phyloP scores from a whole-genome alignment of 352 stramenopile species.

The Pythium pectinolyticum region DNA sequence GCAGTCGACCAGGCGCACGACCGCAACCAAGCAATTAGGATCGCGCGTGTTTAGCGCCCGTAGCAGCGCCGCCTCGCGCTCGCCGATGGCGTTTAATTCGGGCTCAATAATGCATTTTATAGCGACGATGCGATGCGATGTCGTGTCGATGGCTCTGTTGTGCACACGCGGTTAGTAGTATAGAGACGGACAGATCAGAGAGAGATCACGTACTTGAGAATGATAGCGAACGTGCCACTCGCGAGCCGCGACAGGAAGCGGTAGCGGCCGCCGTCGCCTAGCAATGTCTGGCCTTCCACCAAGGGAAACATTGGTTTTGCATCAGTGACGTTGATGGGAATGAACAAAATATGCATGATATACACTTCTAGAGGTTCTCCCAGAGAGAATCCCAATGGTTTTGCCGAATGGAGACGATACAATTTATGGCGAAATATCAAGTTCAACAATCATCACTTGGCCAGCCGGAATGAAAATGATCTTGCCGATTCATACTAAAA shows the following conservation, averaged over 20 bases:
- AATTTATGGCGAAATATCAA: no score
- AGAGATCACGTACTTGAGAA: conserved; percentile 48
- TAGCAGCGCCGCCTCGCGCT: conserved; percentile 58
- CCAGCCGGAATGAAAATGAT: no score
- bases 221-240: conserved; percentile 66
- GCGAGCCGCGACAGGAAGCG: conserved; percentile 72
- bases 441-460: no score
- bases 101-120: conserved; percentile 65
- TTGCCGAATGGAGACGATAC: no score
- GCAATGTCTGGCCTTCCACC: conserved; percentile 69
- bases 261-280: conserved; percentile 55
- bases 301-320: conserved; percentile 39
- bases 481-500: conserved; percentile 11
- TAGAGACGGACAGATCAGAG: neutral
- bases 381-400: no score
- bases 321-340: neutral
- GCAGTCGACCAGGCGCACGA: conserved; percentile 56
- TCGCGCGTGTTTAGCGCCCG: conserved; percentile 41
- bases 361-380: conserved; percentile 3
- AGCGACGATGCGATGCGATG: conserved; percentile 43
- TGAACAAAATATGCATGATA: neutral
- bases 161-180: neutral
- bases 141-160: conserved; percentile 50
- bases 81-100: conserved; percentile 52
- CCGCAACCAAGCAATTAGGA: conserved; percentile 35